Conservation (phyloP, 768 basidiomycete species). For the Plicaturopsis crispa region DNA sequence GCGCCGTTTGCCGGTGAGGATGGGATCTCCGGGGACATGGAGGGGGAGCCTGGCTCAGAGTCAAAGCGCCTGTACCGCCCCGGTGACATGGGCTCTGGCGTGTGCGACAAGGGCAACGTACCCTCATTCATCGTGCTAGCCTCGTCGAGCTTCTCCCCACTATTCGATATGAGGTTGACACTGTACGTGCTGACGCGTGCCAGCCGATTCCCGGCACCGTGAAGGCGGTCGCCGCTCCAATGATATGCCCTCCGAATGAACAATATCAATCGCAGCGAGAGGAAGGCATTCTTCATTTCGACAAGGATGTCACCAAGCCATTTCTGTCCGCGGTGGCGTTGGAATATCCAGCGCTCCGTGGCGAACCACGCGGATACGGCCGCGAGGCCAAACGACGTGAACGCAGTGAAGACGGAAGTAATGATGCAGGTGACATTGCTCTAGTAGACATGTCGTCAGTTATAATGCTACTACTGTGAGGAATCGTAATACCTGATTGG, state of each 20-base stretch:
- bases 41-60: not conserved
- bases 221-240: conserved; percentile 17
- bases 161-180: conserved; percentile 6
- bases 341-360: conserved; percentile 60
- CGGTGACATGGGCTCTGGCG: conserved; percentile 6
- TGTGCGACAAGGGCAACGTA: not conserved
- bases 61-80: not conserved
- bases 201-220: conserved; percentile 13
- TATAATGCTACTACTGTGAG: not conserved
- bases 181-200: conserved; percentile 14
- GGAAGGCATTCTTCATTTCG: conserved; percentile 33
- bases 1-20: not conserved
- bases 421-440: conserved; percentile 54
- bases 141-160: conserved; percentile 3
- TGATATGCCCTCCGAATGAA: conserved; percentile 3
- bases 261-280: conserved; percentile 20
- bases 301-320: conserved; percentile 59
- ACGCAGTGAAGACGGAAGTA: conserved; percentile 70
- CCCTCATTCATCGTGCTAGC: conserved; percentile 1
- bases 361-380: conserved; percentile 73
- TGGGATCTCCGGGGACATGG: not conserved
- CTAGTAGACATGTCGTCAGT: conserved; percentile 24
- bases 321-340: conserved; percentile 54
- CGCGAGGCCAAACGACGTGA: conserved; percentile 62
- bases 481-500: conserved; percentile 43